Evolutionary conservation across 2,329 filamentous ascomycete species (phyloP), one percentile per base, ranked within the genome.

Genomic region (Emydomyces testavorans): DNA sequence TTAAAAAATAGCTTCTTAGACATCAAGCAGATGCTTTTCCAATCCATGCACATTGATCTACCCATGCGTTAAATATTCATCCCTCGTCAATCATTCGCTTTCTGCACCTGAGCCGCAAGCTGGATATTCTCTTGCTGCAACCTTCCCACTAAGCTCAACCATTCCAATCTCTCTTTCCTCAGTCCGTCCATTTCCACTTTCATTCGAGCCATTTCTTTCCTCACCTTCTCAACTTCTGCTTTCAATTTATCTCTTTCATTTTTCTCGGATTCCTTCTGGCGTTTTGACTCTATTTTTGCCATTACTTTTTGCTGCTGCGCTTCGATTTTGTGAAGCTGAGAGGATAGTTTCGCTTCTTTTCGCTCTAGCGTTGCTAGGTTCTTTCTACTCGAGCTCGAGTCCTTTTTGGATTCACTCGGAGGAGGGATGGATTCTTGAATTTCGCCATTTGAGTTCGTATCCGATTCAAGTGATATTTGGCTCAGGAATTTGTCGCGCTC

Each of bases 71-170:
- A 38, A 6, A 21, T 11, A 3, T 38, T 21, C 1, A n/a, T 18
- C 8, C 1, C 28, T 21, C n/a, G 6, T 13, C 15, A 18, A 13
- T 4, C 36, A n/a, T 36, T 11, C 11, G 2, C 29, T 28, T 48
- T 41, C 8, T 7, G 31, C 5, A 36, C 13, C 40, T 50, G 53
- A 3, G 52, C 54, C 35, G 50, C 54, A 47, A 81, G 57, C 28
- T 58, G 63, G 11, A 73, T 76, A 58, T 80, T 80, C 65, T 80
- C 75, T 36, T 63, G 66, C 62, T 80, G 76, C 60, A 80, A 56
- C 31, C 72, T 71, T 24, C 69, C 70, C 51, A 80, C 67, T 58
- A 77, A 69, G 56, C 62, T 60, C 42, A 71, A 61, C 56, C 76
- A 65, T 46, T 75, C 57, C 48, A 66, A 64, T 45, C 75, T 71